Evolutionary conservation across 2,329 filamentous ascomycete genomes (phyloP).

Genomic region (Fusarium praegraminearum): DNA sequence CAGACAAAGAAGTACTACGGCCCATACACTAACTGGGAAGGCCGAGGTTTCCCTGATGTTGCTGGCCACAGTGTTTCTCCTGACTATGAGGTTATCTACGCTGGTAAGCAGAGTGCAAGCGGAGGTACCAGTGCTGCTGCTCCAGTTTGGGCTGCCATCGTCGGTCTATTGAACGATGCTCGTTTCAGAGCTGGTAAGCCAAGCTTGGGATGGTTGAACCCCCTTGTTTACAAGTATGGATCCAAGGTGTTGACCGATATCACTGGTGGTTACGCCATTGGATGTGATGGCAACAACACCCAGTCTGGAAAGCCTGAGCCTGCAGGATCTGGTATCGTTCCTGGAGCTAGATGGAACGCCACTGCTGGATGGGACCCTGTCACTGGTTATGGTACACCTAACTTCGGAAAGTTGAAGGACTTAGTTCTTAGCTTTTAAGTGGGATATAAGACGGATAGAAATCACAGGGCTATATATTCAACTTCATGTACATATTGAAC

Average conservation of each 20-base stretch:
- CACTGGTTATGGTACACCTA: constrained; percentile 37
- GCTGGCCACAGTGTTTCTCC: constrained; percentile 61
- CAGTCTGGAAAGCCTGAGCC: constrained; percentile 26
- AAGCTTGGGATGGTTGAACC: constrained; percentile 64
- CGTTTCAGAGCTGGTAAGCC: constrained; percentile 57
- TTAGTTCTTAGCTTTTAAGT: constrained; percentile 13
- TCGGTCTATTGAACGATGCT: constrained; percentile 63
- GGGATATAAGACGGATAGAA: neutral
- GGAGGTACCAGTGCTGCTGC: constrained; percentile 59
- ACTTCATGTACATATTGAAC: neutral
- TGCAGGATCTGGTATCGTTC: constrained; percentile 27
- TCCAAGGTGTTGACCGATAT: constrained; percentile 38
- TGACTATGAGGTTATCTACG: constrained; percentile 59
- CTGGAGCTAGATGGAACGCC: constrained; percentile 40
- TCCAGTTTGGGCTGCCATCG: constrained; percentile 61
- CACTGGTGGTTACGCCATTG: constrained; percentile 50
- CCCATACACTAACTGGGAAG: constrained; percentile 52
- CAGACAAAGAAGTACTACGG: constrained; percentile 53
- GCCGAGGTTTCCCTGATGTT: constrained; percentile 61
- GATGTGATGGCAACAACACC: constrained; percentile 48
- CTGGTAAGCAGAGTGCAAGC: constrained; percentile 42
- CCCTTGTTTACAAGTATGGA: constrained; percentile 54
- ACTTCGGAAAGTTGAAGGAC: constrained; percentile 41
- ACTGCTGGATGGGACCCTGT: constrained; percentile 41
- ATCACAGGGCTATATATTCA: neutral